phyloP scores from a whole-genome alignment of 495 filamentous ascomycete genomes.

The Mytilinidion resinicola region DNA sequence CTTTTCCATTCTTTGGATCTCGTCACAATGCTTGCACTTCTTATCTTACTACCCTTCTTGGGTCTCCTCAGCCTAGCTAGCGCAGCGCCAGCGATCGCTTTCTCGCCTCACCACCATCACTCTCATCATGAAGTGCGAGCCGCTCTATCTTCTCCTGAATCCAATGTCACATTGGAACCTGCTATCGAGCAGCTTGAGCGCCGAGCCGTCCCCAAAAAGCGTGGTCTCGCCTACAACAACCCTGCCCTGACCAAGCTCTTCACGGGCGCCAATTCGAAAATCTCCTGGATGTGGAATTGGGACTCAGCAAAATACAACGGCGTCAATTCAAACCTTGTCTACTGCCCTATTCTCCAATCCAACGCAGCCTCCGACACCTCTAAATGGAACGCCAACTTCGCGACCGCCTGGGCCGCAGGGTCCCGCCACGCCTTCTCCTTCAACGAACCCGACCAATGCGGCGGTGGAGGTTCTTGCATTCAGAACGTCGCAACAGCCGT shows the following conservation, averaged over 20 bases:
- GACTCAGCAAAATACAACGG: conserved; percentile 15
- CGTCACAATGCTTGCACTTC: too few relatives aligned
- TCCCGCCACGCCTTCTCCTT: conserved; percentile 61
- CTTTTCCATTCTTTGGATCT: too few relatives aligned
- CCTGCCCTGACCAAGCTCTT: conserved; percentile 8
- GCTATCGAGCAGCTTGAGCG: too few relatives aligned
- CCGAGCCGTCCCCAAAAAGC: background rate
- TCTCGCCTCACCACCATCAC: too few relatives aligned
- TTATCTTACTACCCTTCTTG: too few relatives aligned
- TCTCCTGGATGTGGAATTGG: conserved; percentile 84
- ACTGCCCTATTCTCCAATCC: conserved; percentile 71
- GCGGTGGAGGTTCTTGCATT: conserved; percentile 54
- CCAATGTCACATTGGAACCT: too few relatives aligned
- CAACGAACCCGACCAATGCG: conserved; percentile 73
- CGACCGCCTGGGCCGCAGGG: conserved; percentile 51
- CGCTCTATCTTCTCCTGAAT: too few relatives aligned
- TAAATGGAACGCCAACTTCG: conserved; percentile 51
- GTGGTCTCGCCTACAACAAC: background rate
- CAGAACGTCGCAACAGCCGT: conserved; percentile 49
- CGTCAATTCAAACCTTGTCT: conserved; percentile 46
- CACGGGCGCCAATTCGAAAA: conserved; percentile 14
- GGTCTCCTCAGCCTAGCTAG: too few relatives aligned
- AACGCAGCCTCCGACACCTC: conserved; percentile 42
- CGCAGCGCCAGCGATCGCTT: too few relatives aligned
- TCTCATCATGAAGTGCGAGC: too few relatives aligned